Evolutionary conservation across 1,139 yeast species (phyloP), one percentile per base, ranked within the genome.

Genomic region (Yamadazyma kanchanaburiensis): DNA sequence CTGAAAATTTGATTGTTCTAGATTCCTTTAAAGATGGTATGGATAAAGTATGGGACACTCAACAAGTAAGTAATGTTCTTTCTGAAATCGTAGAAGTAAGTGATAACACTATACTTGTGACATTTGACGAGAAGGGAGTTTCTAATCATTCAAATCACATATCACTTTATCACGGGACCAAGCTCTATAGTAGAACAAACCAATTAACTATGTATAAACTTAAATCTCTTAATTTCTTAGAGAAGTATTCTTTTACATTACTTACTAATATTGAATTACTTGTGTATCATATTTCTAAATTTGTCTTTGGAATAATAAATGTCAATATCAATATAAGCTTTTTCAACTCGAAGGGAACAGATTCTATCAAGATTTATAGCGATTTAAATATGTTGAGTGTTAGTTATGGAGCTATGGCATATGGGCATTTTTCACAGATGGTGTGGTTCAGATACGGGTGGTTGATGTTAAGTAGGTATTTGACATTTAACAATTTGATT

Each of bases 401-500:
- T 6, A 69, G 80, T 21, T 65, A 79, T 34, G 73, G 82, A 0
- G 85, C 96, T 4, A 88, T 91, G 96, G 64, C 80, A 4, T 70
- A 70, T 43, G 95, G 86, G 4, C 97, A 91, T 57, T 68, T 67
- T 41, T 80, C 95, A 3, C 99, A 91, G 55, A 84, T 91, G 87
- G 89, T 81, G 10, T 91, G 97, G 97, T 91, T 83, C 56, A 70
- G 99, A 42, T 86, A 84, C 64, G 82, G 88, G 2, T 91, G 97
- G 96, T 66, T 91, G 48, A 39, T 74, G 6, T 59, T 80, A 24
- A 83, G 95, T 39, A 69, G 94, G 40, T 84, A 83, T 58, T 72
- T 83, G 72, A 80, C 78, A 25, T 70, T 68, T 31, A 91, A 89
- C 55, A 89, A 85, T 48, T 66, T 88, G 37, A 59, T 61, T 18